These are phyloP conservation scores for Butyriboletus loyo DNA, from an alignment of 768 basidiomycete species.

Conservation along the genomic window DNA sequence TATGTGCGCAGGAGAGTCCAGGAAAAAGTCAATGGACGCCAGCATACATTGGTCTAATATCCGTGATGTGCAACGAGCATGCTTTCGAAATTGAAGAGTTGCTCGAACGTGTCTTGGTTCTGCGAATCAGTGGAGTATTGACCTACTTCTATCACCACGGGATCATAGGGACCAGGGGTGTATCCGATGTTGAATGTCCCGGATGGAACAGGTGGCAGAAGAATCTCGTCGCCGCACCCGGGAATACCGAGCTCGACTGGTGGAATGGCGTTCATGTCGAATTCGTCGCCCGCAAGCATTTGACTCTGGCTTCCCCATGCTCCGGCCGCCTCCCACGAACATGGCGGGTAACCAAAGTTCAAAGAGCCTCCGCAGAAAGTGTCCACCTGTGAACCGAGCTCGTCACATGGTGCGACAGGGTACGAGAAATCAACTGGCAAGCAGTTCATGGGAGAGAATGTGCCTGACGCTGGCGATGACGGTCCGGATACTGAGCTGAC, in stretches of 20 bases:
- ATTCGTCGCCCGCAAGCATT: constrained; percentile 56
- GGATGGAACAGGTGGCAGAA: constrained; percentile 7
- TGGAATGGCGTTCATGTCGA: constrained; percentile 63
- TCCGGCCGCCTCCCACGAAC: constrained; percentile 31
- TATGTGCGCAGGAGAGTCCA: constrained; percentile 24
- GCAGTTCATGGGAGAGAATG: constrained; percentile 44
- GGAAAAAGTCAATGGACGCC: constrained; percentile 33
- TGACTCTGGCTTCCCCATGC: constrained; percentile 36
- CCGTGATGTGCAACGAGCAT: constrained; percentile 34
- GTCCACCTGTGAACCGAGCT: constrained; percentile 11
- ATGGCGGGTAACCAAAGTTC: constrained; percentile 30
- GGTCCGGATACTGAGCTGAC: constrained; percentile 48
- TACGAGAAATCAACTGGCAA: constrained; percentile 20
- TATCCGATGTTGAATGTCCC: constrained; percentile 23
- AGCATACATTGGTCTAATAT: constrained; percentile 38
- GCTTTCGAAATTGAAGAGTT: constrained; percentile 36
- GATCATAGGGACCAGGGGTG: constrained; percentile 22
- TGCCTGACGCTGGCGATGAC: constrained; percentile 45
- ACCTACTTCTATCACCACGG: constrained; percentile 28
- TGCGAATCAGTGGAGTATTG: constrained; percentile 30
- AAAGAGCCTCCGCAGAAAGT: constrained; percentile 20
- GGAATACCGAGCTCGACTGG: constrained; percentile 58
- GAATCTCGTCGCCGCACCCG: constrained; percentile 38
- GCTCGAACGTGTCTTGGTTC: constrained; percentile 35
- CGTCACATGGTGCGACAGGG: constrained; percentile 17